Evolutionary conservation across 257 asterid species (phyloP).

Genomic region (Solanum boliviense): DNA sequence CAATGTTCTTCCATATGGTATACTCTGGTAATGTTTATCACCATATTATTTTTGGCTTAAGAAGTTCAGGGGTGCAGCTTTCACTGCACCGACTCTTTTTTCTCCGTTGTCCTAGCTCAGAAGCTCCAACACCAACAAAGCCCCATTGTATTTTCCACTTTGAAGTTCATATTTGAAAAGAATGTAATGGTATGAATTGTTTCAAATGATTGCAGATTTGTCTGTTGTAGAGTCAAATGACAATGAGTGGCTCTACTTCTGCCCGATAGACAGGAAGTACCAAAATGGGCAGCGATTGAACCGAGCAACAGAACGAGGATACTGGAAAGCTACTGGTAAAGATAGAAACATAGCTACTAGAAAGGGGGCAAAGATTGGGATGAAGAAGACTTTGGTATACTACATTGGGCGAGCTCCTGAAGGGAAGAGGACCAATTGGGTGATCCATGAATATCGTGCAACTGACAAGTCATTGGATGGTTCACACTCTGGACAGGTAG

Average conservation of each 20-base stretch:
- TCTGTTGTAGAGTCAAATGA: constrained; percentile 74
- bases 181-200: neutral
- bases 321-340: constrained; percentile 85
- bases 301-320: constrained; percentile 76
- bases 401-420: constrained; percentile 83
- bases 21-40: neutral
- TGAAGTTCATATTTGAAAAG: neutral
- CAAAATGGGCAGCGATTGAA: constrained; percentile 72
- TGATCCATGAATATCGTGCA: constrained; percentile 82
- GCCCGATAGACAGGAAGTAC: constrained; percentile 70
- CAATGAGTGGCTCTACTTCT: constrained; percentile 71
- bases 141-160: neutral
- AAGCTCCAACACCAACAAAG: neutral
- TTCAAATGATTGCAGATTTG: constrained; percentile 29
- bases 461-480: constrained; percentile 84
- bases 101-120: neutral
- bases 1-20: neutral
- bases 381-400: constrained; percentile 79
- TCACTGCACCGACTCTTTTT: neutral
- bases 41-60: neutral
- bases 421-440: constrained; percentile 74
- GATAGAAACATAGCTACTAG: constrained; percentile 65
- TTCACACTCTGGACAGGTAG: constrained; percentile 66
- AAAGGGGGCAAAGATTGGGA: constrained; percentile 52
- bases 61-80: neutral